A percentile compares a stretch with the other conserved stretches of the same genome.
Evolutionary conservation across 73 alveolate species (phyloP).

Genomic region (Paraurostyla sp.): DNA sequence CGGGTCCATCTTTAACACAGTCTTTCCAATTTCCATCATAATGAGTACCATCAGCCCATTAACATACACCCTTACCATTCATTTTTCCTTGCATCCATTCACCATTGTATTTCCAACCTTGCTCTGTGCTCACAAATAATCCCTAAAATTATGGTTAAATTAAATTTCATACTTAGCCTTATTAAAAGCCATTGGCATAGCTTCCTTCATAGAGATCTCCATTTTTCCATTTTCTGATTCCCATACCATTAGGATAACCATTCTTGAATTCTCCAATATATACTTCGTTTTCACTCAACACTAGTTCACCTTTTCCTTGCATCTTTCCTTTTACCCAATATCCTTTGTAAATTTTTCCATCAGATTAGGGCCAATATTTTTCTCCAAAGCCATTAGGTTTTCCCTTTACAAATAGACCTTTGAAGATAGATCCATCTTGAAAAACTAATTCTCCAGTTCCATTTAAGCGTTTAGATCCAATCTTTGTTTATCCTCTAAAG

Average conservation of each 20-base stretch:
- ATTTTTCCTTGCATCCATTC: slow-evolving; percentile 73
- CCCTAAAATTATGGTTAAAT: slow-evolving; percentile 34
- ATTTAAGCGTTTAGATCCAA: not conserved
- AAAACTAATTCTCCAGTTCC: slow-evolving; percentile 52
- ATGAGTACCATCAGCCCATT: slow-evolving; percentile 85
- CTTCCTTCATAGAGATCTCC: slow-evolving; percentile 83
- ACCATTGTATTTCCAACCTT: slow-evolving; percentile 78
- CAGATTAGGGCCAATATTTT: slow-evolving; percentile 46
- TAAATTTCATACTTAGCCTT: slow-evolving; percentile 22
- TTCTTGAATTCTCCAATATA: slow-evolving; percentile 78
- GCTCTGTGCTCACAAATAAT: slow-evolving; percentile 50
- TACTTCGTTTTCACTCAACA: slow-evolving; percentile 47
- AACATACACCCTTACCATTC: slow-evolving; percentile 78
- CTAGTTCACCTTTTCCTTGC: slow-evolving; percentile 84
- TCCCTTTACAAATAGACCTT: slow-evolving; percentile 36
- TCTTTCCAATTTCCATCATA: slow-evolving; percentile 83
- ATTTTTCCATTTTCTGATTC: slow-evolving; percentile 72
- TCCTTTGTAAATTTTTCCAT: slow-evolving; percentile 79
- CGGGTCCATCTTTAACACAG: slow-evolving; percentile 59
- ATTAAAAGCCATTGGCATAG: slow-evolving; percentile 71
- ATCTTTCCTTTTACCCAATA: slow-evolving; percentile 79
- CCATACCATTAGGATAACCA: slow-evolving; percentile 82
- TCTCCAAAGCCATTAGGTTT: slow-evolving; percentile 68
- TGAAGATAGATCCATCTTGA: slow-evolving; percentile 9
- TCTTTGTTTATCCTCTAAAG: slow-evolving; percentile 5